phyloP scores from a whole-genome alignment of 495 filamentous ascomycete genomes.

The Physcia stellaris region DNA sequence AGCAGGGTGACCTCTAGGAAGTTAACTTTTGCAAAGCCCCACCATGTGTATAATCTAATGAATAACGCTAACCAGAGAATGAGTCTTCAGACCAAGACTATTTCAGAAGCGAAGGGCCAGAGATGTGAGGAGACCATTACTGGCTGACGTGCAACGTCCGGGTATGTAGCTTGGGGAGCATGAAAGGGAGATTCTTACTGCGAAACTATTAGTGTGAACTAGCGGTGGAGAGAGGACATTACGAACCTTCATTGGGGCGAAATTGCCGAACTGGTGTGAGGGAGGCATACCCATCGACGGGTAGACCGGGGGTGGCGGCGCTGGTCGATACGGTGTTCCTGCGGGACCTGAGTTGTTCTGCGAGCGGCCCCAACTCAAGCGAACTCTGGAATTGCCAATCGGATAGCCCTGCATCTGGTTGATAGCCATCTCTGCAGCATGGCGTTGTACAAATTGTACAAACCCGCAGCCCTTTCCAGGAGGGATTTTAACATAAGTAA shows the following conservation, averaged over 20 bases:
- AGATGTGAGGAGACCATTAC: slow-evolving; percentile 8
- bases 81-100: slow-evolving; percentile 17
- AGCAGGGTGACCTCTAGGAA: slow-evolving; percentile 1
- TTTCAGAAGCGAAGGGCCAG: slow-evolving; percentile 16
- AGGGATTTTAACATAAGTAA: slow-evolving; percentile 99
- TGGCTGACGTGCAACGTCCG: slow-evolving; percentile 11
- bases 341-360: slow-evolving; percentile 99
- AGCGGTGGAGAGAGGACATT: slow-evolving; percentile 5
- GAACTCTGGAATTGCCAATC: slow-evolving; percentile 96
- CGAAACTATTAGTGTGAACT: slow-evolving; percentile 1
- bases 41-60: slow-evolving; percentile 9
- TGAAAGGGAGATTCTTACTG: slow-evolving; percentile 15
- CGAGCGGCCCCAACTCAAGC: slow-evolving; percentile 90
- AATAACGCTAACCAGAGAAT: slow-evolving; percentile 26
- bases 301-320: slow-evolving; percentile 77
- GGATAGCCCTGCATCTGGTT: slow-evolving; percentile 99
- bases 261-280: slow-evolving; percentile 57
- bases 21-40: slow-evolving; percentile 11
- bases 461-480: slow-evolving; percentile 98
- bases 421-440: slow-evolving; percentile 99
- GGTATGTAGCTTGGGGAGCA: slow-evolving; percentile 12
- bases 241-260: slow-evolving; percentile 64
- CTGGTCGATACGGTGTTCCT: slow-evolving; percentile 92
- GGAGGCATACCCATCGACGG: slow-evolving; percentile 77
- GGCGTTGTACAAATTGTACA: slow-evolving; percentile 97